Evolutionary conservation across 2,329 filamentous ascomycete genomes (phyloP).

Genomic region (Ophiosphaerella herpotricha): DNA sequence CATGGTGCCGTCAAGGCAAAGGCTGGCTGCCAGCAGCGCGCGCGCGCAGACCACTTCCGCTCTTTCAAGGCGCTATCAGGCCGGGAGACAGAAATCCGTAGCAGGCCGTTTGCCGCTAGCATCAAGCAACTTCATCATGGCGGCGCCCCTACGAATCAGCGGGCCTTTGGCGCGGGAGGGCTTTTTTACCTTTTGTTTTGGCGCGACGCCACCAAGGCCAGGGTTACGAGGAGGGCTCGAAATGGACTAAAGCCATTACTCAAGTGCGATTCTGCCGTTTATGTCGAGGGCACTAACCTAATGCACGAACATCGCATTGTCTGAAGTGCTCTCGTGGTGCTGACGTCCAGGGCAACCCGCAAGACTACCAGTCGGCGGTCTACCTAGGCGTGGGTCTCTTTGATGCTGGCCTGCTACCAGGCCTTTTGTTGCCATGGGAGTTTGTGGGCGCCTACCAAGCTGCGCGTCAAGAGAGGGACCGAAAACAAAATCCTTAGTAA

Average conservation of each 20-base stretch:
- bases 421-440: not conserved
- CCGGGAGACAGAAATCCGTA: conserved; percentile 24
- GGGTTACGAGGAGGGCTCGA: conserved; percentile 11
- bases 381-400: too few species aligned
- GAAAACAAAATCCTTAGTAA: conserved; percentile 12
- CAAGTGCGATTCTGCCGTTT: conserved; percentile 8
- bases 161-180: conserved; percentile 30
- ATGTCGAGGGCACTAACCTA: conserved; percentile 17
- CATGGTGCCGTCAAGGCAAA: conserved; percentile 5
- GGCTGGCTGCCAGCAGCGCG: not conserved
- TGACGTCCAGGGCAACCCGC: conserved; percentile 20
- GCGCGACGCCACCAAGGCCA: conserved; percentile 24
- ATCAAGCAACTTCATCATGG: conserved; percentile 18
- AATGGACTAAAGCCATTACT: conserved; percentile 2
- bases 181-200: conserved; percentile 32
- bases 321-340: conserved; percentile 7
- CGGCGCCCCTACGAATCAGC: conserved; percentile 31
- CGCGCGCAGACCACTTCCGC: conserved; percentile 18
- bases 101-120: conserved; percentile 19
- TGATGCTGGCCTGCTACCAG: too few species aligned
- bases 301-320: conserved; percentile 9
- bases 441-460: conserved; percentile 20
- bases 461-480: conserved; percentile 12
- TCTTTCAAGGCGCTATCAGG: conserved; percentile 9
- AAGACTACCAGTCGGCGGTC: not conserved